phyloP scores from a whole-genome alignment of 2,329 filamentous ascomycete species.

The Aspergillus fructus region DNA sequence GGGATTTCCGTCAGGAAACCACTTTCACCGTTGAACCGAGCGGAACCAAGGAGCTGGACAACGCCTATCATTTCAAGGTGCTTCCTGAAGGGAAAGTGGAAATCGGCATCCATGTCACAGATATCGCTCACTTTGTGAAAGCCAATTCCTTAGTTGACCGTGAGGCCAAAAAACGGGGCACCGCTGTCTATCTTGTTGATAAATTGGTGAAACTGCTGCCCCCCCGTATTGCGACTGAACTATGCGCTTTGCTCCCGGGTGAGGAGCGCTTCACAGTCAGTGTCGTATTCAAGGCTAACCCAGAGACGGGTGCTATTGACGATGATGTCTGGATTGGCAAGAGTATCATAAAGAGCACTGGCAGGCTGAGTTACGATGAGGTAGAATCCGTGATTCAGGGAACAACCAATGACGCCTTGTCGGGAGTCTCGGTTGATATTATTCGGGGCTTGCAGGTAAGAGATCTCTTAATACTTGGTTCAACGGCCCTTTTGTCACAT shows the following conservation, averaged over 20 bases:
- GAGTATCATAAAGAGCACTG: slow-evolving; percentile 86
- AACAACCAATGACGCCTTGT: slow-evolving; percentile 60
- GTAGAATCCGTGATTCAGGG: slow-evolving; percentile 79
- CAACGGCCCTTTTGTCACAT: no score
- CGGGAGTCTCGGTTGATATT: slow-evolving; percentile 68
- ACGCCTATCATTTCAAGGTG: slow-evolving; percentile 88
- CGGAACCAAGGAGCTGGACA: slow-evolving; percentile 82
- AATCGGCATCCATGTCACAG: slow-evolving; percentile 90
- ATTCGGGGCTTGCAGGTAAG: slow-evolving; percentile 75
- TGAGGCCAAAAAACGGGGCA: slow-evolving; percentile 96
- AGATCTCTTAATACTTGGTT: background rate
- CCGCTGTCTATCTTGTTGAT: slow-evolving; percentile 92
- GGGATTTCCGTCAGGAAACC: slow-evolving; percentile 85
- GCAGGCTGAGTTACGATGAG: slow-evolving; percentile 79
- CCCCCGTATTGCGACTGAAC: slow-evolving; percentile 76
- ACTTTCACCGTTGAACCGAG: slow-evolving; percentile 92
- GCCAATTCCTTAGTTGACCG: slow-evolving; percentile 91
- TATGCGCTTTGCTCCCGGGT: slow-evolving; percentile 84
- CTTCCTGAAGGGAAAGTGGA: slow-evolving; percentile 83
- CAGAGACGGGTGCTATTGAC: slow-evolving; percentile 76
- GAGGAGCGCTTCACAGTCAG: slow-evolving; percentile 89
- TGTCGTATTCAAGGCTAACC: slow-evolving; percentile 88
- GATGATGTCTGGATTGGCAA: slow-evolving; percentile 93
- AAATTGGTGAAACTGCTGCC: slow-evolving; percentile 85
- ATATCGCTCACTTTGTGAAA: slow-evolving; percentile 97